Evolutionary conservation across 441 rosid species (phyloP).

Genomic region (Francoa sonchifolia): DNA sequence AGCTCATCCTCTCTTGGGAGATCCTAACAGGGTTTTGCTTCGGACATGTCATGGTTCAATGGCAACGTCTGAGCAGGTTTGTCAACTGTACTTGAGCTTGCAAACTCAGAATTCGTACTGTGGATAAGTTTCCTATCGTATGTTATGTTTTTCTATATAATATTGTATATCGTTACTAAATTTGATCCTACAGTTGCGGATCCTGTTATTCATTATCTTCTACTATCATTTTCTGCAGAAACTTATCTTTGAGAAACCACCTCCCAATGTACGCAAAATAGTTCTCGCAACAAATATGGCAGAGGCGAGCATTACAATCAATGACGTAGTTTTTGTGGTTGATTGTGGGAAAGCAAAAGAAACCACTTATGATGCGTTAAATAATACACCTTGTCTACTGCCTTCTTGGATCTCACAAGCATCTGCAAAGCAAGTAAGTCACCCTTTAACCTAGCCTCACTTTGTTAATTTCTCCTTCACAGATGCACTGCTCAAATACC

Average conservation of each 20-base stretch:
- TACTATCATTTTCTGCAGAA: conserved; percentile 42
- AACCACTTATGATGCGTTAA: conserved; percentile 95
- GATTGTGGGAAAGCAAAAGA: conserved; percentile 99
- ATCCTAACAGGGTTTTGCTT: conserved; percentile 89
- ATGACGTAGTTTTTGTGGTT: conserved; percentile 86
- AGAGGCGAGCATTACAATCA: conserved; percentile 96
- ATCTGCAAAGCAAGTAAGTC: conserved; percentile 76
- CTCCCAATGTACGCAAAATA: conserved; percentile 75
- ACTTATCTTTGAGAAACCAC: conserved; percentile 79
- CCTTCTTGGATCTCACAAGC: conserved; percentile 99
- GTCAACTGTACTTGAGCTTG: conserved; percentile 9
- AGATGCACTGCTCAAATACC: not conserved
- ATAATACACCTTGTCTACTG: conserved; percentile 93
- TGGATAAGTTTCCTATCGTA: not conserved
- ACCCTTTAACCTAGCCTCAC: conserved; percentile 9
- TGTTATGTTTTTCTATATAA: not conserved
- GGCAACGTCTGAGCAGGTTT: conserved; percentile 96
- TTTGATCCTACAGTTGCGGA: conserved; percentile 4
- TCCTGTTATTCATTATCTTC: conserved; percentile 8
- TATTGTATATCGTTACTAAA: not conserved
- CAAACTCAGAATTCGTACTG: not conserved
- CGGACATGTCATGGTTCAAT: conserved; percentile 94
- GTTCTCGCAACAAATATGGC: conserved; percentile 99
- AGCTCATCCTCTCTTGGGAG: conserved; percentile 96
- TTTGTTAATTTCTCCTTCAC: not conserved